Evolutionary conservation across 192 early-diverging fungal genomes (phyloP), one percentile per base, ranked within the genome.

Genomic region (Coemansia sp.): DNA sequence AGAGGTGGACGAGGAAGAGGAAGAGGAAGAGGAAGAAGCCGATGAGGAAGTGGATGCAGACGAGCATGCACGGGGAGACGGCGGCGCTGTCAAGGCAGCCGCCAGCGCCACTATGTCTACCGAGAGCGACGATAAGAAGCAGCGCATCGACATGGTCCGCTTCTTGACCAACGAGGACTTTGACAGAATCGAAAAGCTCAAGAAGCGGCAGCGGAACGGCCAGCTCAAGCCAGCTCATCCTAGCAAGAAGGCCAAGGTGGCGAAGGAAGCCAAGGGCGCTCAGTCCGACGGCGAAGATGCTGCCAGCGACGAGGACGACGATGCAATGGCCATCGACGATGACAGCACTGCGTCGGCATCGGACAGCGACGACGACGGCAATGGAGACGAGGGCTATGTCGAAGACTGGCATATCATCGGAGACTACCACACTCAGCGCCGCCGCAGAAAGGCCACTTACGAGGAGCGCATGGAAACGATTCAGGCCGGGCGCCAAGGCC

Each of bases 391-490:
- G 51, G 71, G 63, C n/a, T 55, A 74, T 23, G 68, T 83, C 1
- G 61, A 75, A 6, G 73, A 69, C 36, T 54, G 57, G 60, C 76
- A 79, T 24, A 80, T 83, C 55, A 55, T 83, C 39, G 82, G 81
- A 39, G 75, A 71, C 30, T 82, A 78, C 69, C 81, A 78, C 67
- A 69, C 73, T 36, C 73, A 74, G 39, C 60, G 61, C 24, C 78
- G 71, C 34, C 62, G 67, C 36, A 70, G 63, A 61, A 98, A 97
- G 83, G 84, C 90, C 66, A 93, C 92, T 45, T 94, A 98, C 82
- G 93, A 93, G 57, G 90, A 91, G 59, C 87, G 95, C 67, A 80
- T 95, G 71, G 88, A 86, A 32, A 86, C 90, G n/a, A 91, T 96
- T 68, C 80, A 89, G 72, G 87, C 85, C 16, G 94, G 94, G 45